Conservation (phyloP, 2,329 filamentous ascomycete species). For the Tolypocladium album region DNA sequence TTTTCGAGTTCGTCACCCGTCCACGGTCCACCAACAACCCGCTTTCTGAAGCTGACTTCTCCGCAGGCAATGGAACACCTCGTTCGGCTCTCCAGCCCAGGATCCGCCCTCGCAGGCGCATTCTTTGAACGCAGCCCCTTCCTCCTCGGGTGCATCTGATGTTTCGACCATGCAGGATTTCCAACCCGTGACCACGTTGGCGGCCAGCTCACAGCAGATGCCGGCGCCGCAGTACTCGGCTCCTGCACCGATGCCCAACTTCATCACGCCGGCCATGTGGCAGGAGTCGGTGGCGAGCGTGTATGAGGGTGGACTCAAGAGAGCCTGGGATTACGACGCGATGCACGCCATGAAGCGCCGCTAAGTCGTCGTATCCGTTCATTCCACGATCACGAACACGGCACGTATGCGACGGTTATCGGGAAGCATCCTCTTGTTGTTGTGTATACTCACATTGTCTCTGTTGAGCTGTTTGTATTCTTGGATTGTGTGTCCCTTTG, state of each 20-base stretch:
- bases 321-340: constrained; percentile 47
- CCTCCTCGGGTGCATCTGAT: constrained; percentile 43
- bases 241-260: constrained; percentile 41
- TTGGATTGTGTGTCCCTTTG: neutral
- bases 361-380: neutral
- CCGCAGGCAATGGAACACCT: constrained; percentile 82
- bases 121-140: constrained; percentile 38
- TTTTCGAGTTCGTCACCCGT: constrained; percentile 67
- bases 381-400: neutral
- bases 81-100: constrained; percentile 63
- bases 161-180: constrained; percentile 43
- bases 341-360: constrained; percentile 21
- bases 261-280: constrained; percentile 64
- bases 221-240: constrained; percentile 41
- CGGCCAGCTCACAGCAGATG: constrained; percentile 33
- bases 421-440: neutral
- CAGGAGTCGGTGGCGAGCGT: constrained; percentile 61
- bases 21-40: neutral
- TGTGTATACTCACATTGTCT: neutral
- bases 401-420: neutral
- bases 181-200: constrained; percentile 34
- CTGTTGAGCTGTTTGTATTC: neutral
- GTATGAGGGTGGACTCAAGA: constrained; percentile 54
- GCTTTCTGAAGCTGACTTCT: neutral
- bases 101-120: constrained; percentile 28